phyloP scores from a whole-genome alignment of 257 asterid species.

The Nicotiana tabacum region DNA sequence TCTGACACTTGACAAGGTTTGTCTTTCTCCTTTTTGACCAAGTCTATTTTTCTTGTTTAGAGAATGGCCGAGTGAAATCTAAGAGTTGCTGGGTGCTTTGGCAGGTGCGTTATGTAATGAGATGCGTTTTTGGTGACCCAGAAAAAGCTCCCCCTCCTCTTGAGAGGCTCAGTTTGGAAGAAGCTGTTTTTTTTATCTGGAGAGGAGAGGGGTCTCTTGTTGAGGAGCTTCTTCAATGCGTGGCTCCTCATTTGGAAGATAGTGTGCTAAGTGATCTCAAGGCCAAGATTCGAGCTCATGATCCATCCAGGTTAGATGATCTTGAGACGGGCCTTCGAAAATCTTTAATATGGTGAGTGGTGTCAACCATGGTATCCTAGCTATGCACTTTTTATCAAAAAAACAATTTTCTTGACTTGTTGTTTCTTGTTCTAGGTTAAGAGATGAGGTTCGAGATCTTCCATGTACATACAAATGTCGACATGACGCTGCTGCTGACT shows the following conservation, averaged over 20 bases:
- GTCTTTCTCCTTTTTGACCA: constrained; percentile 1
- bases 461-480: constrained; percentile 85
- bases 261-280: constrained; percentile 57
- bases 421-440: constrained; percentile 56
- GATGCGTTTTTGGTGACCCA: constrained; percentile 92
- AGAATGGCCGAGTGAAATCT: neutral
- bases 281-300: constrained; percentile 70
- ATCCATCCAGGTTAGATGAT: constrained; percentile 74
- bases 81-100: constrained; percentile 1
- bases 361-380: constrained; percentile 8
- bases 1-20: constrained; percentile 92
- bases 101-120: constrained; percentile 96
- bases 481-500: constrained; percentile 98
- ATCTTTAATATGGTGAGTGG: constrained; percentile 80
- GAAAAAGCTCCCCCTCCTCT: constrained; percentile 93
- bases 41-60: constrained; percentile 1
- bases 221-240: constrained; percentile 72
- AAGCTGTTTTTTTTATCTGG: constrained; percentile 73
- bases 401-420: constrained; percentile 6
- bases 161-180: constrained; percentile 77
- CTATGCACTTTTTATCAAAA: neutral
- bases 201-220: constrained; percentile 89
- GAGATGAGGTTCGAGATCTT: constrained; percentile 95
- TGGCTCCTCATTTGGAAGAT: constrained; percentile 86
- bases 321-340: constrained; percentile 52